Evolutionary conservation across 345 rosid genomes (phyloP).

Genomic region (Gossypioides kirkii): DNA sequence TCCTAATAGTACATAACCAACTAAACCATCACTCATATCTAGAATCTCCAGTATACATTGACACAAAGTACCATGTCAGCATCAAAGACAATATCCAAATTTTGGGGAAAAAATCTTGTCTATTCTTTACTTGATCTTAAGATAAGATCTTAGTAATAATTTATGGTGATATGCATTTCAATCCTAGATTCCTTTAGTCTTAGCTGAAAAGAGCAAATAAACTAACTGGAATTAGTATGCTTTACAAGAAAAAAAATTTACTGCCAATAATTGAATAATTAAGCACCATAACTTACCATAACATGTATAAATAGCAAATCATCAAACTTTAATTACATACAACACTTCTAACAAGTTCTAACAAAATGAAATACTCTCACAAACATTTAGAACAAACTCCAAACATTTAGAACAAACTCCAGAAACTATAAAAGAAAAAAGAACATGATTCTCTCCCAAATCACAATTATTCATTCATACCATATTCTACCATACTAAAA

Average conservation of each 20-base stretch:
- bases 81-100: background rate
- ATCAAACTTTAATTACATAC: background rate
- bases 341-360: background rate
- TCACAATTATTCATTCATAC: background rate
- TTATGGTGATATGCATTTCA: background rate
- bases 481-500: background rate
- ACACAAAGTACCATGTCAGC: background rate
- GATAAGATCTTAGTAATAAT: background rate
- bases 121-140: background rate
- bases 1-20: too few relatives aligned
- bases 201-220: background rate
- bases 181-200: background rate
- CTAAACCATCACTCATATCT: too few relatives aligned
- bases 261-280: background rate
- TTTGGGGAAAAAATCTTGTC: background rate
- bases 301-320: background rate
- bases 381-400: background rate
- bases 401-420: background rate
- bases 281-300: background rate
- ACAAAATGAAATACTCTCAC: background rate
- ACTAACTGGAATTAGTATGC: background rate
- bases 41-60: background rate
- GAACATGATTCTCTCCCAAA: background rate
- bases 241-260: background rate
- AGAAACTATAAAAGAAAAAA: background rate